Percentiles rank a stretch among this genome's conserved stretches.
These are phyloP conservation scores for Colletotrichum sp. DNA, from an alignment of 2,329 filamentous ascomycete genomes.

Conservation along the genomic window DNA sequence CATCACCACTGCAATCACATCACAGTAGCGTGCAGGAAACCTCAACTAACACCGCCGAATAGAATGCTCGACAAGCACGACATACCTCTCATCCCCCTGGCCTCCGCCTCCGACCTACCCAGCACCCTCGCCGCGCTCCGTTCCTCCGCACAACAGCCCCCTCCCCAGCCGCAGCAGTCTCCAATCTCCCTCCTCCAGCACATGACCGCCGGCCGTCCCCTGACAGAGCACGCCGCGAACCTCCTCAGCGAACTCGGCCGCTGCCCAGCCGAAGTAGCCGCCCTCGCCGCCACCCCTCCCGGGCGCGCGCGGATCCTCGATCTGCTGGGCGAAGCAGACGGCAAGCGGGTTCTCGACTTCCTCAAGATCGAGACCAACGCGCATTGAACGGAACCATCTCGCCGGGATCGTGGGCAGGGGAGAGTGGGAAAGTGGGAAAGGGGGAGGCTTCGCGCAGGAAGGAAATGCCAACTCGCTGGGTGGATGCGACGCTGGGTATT, in stretches of 20 bases:
- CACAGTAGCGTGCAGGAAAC: background rate
- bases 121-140: conserved; percentile 42
- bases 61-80: conserved; percentile 38
- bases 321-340: conserved; percentile 34
- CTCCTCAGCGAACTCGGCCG: conserved; percentile 32
- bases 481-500: background rate
- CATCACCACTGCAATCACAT: background rate
- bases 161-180: background rate
- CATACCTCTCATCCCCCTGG: conserved; percentile 49
- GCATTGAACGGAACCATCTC: background rate
- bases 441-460: background rate
- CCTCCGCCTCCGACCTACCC: conserved; percentile 37
- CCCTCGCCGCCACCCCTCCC: conserved; percentile 22
- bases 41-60: background rate
- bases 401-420: background rate
- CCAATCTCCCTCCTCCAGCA: background rate
- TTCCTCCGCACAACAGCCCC: conserved; percentile 3
- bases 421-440: background rate
- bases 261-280: conserved; percentile 30
- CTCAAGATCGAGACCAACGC: conserved; percentile 24
- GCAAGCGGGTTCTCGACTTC: conserved; percentile 32
- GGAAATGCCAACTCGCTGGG: background rate
- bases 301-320: conserved; percentile 25
- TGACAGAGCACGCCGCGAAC: conserved; percentile 29
- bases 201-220: conserved; percentile 25